Evolutionary conservation across 345 rosid species (phyloP).

Genomic region (Turritis glabra): DNA sequence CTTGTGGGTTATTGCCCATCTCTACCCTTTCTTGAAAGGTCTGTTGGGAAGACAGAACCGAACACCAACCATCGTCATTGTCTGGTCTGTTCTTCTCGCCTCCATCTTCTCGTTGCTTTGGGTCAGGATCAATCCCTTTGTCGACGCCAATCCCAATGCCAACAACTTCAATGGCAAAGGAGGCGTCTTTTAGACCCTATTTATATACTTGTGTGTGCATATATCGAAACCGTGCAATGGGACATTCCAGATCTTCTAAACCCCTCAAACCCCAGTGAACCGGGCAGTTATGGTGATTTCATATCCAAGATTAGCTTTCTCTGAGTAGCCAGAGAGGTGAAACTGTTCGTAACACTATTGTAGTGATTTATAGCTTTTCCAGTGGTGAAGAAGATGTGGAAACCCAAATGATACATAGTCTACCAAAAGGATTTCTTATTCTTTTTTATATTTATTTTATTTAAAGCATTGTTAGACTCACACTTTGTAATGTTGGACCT

Average conservation of each 20-base stretch:
- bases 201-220: conserved; percentile 37
- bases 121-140: conserved; percentile 96
- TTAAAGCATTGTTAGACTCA: conserved; percentile 2
- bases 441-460: conserved; percentile 6
- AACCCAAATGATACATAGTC: conserved; percentile 26
- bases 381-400: conserved; percentile 15
- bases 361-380: conserved; percentile 21
- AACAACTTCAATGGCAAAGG: conserved; percentile 66
- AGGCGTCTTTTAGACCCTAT: conserved; percentile 48
- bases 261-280: neutral
- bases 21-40: conserved; percentile 98
- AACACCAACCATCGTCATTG: conserved; percentile 96
- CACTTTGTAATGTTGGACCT: conserved; percentile 21
- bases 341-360: conserved; percentile 22
- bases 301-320: conserved; percentile 23
- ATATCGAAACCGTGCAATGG: conserved; percentile 15
- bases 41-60: conserved; percentile 93
- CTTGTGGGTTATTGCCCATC: conserved; percentile 94
- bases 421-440: conserved; percentile 23
- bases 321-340: conserved; percentile 24
- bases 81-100: conserved; percentile 97
- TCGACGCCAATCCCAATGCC: conserved; percentile 47
- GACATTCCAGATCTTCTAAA: conserved; percentile 16
- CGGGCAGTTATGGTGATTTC: neutral
- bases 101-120: conserved; percentile 98